Conservation (phyloP, 345 rosid genomes). For the Citrus cavaleriei region DNA sequence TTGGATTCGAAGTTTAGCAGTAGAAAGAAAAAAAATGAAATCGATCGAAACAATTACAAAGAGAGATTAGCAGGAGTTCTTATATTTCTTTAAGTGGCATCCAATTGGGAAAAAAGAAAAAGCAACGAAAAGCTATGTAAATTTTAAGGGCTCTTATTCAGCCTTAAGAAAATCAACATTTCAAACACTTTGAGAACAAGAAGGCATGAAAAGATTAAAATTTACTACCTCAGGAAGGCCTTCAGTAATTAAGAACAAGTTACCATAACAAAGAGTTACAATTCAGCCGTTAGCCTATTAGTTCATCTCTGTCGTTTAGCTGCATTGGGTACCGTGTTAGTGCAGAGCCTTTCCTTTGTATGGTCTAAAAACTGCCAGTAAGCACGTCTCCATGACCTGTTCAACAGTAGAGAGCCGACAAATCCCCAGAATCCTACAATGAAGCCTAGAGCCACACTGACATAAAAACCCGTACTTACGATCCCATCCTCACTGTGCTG, state of each 20-base stretch:
- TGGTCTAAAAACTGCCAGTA: background rate
- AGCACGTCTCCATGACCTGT: slow-evolving; percentile 11
- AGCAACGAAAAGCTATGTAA: background rate
- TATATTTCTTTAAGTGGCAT: too few species aligned
- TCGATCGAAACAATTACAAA: too few species aligned
- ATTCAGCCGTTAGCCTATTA: background rate
- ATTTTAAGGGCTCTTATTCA: background rate
- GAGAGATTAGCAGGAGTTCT: too few species aligned
- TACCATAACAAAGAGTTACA: background rate
- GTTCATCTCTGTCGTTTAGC: background rate
- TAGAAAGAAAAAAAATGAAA: background rate
- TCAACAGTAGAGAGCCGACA: slow-evolving; percentile 1
- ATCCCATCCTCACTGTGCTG: background rate
- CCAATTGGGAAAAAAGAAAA: background rate
- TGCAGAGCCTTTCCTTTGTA: background rate
- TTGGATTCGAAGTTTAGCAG: background rate
- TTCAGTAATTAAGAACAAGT: background rate
- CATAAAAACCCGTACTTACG: background rate
- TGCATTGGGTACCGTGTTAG: background rate
- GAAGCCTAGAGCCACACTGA: background rate
- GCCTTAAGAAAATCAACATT: background rate
- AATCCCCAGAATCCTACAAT: background rate
- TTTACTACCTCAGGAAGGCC: background rate
- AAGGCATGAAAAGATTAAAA: background rate
- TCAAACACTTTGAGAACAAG: background rate